phyloP scores from a whole-genome alignment of 2,329 filamentous ascomycete species.

The Beauveria sp. region DNA sequence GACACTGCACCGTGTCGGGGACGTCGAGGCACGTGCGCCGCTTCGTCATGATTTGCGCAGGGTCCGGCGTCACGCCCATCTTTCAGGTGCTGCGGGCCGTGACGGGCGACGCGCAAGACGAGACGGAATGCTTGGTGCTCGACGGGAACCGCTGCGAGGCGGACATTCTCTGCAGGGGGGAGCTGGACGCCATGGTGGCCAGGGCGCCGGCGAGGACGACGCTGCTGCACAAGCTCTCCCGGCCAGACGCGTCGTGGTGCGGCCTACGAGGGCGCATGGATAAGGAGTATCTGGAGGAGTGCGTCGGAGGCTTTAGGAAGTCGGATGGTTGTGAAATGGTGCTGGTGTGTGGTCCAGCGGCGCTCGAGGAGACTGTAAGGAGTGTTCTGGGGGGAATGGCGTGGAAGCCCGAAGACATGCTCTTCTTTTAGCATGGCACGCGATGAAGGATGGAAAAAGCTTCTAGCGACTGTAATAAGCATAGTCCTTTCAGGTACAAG shows the following conservation, averaged over 20 bases:
- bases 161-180: slow-evolving; percentile 73
- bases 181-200: slow-evolving; percentile 58
- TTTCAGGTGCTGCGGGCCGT: slow-evolving; percentile 75
- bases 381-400: slow-evolving; percentile 48
- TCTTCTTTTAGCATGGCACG: slow-evolving; percentile 56
- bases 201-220: slow-evolving; percentile 50
- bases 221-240: slow-evolving; percentile 62
- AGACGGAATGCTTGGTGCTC: slow-evolving; percentile 63
- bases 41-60: slow-evolving; percentile 82
- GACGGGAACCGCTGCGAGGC: slow-evolving; percentile 70
- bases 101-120: slow-evolving; percentile 54
- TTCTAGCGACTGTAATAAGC: neutral
- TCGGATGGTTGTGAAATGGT: slow-evolving; percentile 49
- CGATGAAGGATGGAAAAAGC: neutral
- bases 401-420: slow-evolving; percentile 63
- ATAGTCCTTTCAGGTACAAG: neutral
- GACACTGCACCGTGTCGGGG: slow-evolving; percentile 53
- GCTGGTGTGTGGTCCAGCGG: slow-evolving; percentile 70
- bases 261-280: slow-evolving; percentile 63
- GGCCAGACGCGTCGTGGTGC: slow-evolving; percentile 55
- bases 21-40: slow-evolving; percentile 48
- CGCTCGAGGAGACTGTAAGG: slow-evolving; percentile 62
- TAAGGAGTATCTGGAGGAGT: slow-evolving; percentile 50
- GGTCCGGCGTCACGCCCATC: slow-evolving; percentile 88
- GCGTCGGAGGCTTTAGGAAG: slow-evolving; percentile 37